Evolutionary conservation across 441 rosid genomes (phyloP).

Genomic region (Erodium trifolium): DNA sequence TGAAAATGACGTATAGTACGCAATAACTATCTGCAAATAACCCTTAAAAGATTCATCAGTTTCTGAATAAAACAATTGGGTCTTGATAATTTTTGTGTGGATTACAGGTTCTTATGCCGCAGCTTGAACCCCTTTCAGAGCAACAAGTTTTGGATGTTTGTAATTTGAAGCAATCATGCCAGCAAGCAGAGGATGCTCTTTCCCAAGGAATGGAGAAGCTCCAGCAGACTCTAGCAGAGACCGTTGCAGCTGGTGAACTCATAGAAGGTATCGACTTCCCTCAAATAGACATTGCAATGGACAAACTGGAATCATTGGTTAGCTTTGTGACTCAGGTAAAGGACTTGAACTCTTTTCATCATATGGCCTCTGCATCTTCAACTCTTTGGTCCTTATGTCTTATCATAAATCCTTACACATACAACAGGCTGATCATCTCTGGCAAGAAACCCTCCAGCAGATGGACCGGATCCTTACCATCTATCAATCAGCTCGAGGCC

Average conservation of each 20-base stretch:
- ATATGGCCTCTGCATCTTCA: no score
- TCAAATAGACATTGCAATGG: slow-evolving; percentile 57
- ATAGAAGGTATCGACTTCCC: slow-evolving; percentile 48
- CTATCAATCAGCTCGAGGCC: slow-evolving; percentile 75
- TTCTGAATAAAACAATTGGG: background rate
- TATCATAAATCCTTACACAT: no score
- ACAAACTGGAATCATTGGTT: slow-evolving; percentile 57
- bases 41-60: no score
- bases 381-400: no score
- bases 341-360: background rate
- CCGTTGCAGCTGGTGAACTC: slow-evolving; percentile 50
- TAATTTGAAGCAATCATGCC: slow-evolving; percentile 57
- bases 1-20: no score
- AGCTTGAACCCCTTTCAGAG: slow-evolving; percentile 60
- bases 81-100: slow-evolving; percentile 5
- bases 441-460: slow-evolving; percentile 75
- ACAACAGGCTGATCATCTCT: slow-evolving; percentile 77
- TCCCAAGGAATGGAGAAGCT: slow-evolving; percentile 84
- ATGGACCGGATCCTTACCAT: slow-evolving; percentile 64
- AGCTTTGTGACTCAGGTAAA: slow-evolving; percentile 76
- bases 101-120: slow-evolving; percentile 61
- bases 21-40: no score
- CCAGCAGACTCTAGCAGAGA: slow-evolving; percentile 55
- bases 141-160: slow-evolving; percentile 47
- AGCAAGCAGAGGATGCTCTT: slow-evolving; percentile 93